These are phyloP conservation scores for Trichoderma orchidacearum DNA, from an alignment of 495 filamentous ascomycete genomes.

Conservation along the genomic window DNA sequence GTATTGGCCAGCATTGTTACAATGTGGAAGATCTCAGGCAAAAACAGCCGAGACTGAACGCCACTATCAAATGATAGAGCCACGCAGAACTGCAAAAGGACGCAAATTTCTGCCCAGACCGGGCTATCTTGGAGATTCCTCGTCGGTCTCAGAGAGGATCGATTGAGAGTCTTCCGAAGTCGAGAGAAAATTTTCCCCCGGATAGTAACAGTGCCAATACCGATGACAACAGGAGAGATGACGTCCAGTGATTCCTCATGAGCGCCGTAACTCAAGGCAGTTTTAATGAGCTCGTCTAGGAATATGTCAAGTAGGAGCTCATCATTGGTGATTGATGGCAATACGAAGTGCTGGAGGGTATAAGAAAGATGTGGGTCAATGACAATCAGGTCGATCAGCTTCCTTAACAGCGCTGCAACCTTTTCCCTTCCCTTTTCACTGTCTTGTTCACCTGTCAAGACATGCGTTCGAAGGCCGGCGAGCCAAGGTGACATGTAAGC, in stretches of 20 bases:
- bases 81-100: slow-evolving; percentile 47
- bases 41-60: slow-evolving; percentile 46
- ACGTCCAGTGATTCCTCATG: slow-evolving; percentile 44
- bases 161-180: slow-evolving; percentile 48
- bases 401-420: slow-evolving; percentile 44
- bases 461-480: slow-evolving; percentile 37
- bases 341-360: slow-evolving; percentile 44
- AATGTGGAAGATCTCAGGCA: slow-evolving; percentile 53
- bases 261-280: slow-evolving; percentile 39
- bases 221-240: slow-evolving; percentile 43
- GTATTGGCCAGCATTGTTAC: slow-evolving; percentile 54
- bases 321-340: slow-evolving; percentile 47
- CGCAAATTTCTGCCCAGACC: slow-evolving; percentile 50
- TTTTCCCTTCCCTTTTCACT: slow-evolving; percentile 47
- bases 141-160: slow-evolving; percentile 47
- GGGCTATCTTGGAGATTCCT: slow-evolving; percentile 46
- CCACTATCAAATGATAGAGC: slow-evolving; percentile 51
- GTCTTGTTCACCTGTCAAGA: slow-evolving; percentile 41
- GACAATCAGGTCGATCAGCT: slow-evolving; percentile 47
- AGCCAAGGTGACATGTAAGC: slow-evolving; percentile 58
- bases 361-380: slow-evolving; percentile 41
- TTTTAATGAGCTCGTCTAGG: slow-evolving; percentile 47
- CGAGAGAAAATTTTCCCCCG: slow-evolving; percentile 46
- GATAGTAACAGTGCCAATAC: slow-evolving; percentile 46
- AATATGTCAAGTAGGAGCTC: slow-evolving; percentile 48